Conservation (phyloP, 2,329 filamentous ascomycete species). For the Penicillium italicum region DNA sequence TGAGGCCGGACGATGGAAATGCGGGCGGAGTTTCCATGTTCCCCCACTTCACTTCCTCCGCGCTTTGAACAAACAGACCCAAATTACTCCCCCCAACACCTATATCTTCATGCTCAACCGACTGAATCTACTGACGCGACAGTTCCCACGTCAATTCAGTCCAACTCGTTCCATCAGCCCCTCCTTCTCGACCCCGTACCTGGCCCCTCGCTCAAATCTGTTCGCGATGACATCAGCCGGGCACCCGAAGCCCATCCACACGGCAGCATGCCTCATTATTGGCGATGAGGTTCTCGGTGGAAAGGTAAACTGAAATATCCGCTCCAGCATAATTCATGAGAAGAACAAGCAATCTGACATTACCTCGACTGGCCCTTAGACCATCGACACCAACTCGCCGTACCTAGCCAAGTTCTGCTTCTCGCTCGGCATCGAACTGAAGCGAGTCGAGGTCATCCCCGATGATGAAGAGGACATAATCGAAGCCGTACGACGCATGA, state of each 20-base stretch:
- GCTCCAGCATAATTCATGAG: neutral
- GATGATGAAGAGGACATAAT: conserved; percentile 89
- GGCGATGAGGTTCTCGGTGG: conserved; percentile 95
- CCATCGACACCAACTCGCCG: conserved; percentile 63
- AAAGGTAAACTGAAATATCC: conserved; percentile 61
- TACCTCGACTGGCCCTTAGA: conserved; percentile 41
- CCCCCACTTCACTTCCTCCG: conserved; percentile 15
- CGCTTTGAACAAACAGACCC: conserved; percentile 4
- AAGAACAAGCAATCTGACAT: neutral
- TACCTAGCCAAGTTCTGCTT: conserved; percentile 66
- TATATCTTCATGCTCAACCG: conserved; percentile 66
- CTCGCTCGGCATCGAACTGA: conserved; percentile 64
- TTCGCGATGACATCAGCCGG: conserved; percentile 45
- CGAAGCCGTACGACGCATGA: conserved; percentile 84
- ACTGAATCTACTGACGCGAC: conserved; percentile 68
- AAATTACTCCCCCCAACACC: conserved; percentile 1
- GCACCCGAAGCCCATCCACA: conserved; percentile 65
- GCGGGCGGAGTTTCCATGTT: conserved; percentile 19
- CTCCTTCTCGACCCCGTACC: conserved; percentile 35
- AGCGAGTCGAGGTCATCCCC: conserved; percentile 86
- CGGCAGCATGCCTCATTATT: conserved; percentile 88
- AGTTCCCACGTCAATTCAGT: conserved; percentile 64
- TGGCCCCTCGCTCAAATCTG: conserved; percentile 16
- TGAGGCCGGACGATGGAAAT: conserved; percentile 11
- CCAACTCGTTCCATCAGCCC: conserved; percentile 48